Base-by-base conservation (phyloP, 1,284 basidiomycete genomes). In the Heterobasidion annosum region DNA sequence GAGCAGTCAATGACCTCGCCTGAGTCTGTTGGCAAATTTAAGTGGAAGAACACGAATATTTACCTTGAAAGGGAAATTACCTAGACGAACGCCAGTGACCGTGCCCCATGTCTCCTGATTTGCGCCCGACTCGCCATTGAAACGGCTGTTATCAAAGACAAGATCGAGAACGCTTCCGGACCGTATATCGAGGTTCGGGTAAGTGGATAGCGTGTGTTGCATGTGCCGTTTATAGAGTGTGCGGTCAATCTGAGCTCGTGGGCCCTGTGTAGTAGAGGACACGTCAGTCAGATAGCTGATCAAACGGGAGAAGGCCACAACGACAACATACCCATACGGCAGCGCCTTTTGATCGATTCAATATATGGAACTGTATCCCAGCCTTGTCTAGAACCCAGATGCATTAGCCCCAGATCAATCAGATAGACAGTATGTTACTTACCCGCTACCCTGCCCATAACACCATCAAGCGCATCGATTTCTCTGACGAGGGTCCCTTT, bases 401-500 rank as follows among this genome's bases (percentile, higher is more conserved):
- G 43, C 4, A 25, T 25, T 25, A 25, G 25, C 25, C 16, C 2
- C 42, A 32, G 5, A 43, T 25, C 33, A 49, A 19, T 32, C 13
- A 40, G 48, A 47, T 34, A 16, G 25, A 54, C 19, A 47, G 50
- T 8, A 13, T 12, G 25, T 25, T 5, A 50, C 76, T 52, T 59
- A 88, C 88, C 88, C 58, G 88, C 78, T 34, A 91, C 79, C 34
- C 73, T 69, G 1, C 85, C 90, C 74, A 90, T 91, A 8, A 93
- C 66, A 0, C 91, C 91, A 61, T 90, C 91, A 47, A 95, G 71
- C 9, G 92, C 92, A 65, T 96, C 92, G 2, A 95, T 83, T 67
- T 96, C 92, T 48, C 88, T 76, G 18, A 95, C 89, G 34, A 96
- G 73, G 0, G 88, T 93, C 9, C 93, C 92, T 68, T 96, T 95